phyloP scores from a whole-genome alignment of 208 protist species.

The Phytomonas francai region DNA sequence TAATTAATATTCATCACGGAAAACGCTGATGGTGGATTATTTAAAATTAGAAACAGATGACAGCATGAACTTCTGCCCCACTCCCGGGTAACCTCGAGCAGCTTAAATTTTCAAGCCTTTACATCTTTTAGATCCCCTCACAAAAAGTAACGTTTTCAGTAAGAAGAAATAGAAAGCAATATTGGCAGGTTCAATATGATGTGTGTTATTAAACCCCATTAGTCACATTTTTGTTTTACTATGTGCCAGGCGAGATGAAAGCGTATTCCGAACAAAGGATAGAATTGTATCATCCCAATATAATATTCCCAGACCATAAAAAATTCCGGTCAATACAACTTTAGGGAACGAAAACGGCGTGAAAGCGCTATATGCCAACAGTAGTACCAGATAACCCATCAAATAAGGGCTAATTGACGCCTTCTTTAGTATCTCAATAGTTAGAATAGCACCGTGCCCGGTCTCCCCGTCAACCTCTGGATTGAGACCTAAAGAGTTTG shows the following conservation, averaged over 20 bases:
- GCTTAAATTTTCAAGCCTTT: background rate
- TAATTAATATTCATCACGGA: background rate
- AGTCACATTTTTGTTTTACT: background rate
- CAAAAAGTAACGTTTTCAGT: background rate
- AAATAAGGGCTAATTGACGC: background rate
- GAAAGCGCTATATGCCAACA: background rate
- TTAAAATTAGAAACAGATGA: background rate
- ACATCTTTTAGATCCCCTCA: background rate
- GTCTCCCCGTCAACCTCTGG: too few relatives aligned
- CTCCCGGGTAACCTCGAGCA: background rate
- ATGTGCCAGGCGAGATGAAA: background rate
- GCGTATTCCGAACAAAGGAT: background rate
- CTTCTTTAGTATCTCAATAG: background rate
- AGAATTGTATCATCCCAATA: background rate
- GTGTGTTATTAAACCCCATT: background rate
- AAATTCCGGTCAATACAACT: background rate
- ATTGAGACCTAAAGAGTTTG: background rate
- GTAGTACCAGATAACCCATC: background rate
- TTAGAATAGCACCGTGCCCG: background rate
- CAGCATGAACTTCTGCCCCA: background rate
- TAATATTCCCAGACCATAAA: background rate
- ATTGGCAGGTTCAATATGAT: background rate
- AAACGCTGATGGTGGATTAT: background rate
- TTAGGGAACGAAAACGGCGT: background rate
- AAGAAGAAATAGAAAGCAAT: background rate